Conservation (phyloP, 331 rosid genomes). For the Pyrus hybrid region DNA sequence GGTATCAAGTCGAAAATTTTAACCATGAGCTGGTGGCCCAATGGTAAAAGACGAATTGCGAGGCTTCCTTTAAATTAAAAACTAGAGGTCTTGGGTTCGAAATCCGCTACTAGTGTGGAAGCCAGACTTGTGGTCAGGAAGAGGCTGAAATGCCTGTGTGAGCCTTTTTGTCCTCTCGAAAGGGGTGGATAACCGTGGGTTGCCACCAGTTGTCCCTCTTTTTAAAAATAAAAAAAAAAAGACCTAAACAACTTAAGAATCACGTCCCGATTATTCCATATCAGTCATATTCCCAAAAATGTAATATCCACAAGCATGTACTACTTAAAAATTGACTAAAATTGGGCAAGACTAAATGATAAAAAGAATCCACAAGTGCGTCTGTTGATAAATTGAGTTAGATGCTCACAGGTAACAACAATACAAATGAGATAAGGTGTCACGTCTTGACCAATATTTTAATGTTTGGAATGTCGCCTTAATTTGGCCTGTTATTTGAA, state of each 20-base stretch:
- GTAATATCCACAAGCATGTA: not conserved
- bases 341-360: not conserved
- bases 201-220: too few relatives aligned
- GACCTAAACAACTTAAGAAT: too few relatives aligned
- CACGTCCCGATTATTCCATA: too few relatives aligned
- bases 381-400: not conserved
- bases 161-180: too few relatives aligned
- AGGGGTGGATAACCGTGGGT: too few relatives aligned
- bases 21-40: fast-evolving
- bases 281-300: not conserved
- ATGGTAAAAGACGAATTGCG: too few relatives aligned
- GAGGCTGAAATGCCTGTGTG: too few relatives aligned
- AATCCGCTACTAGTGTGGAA: too few relatives aligned
- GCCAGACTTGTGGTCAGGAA: too few relatives aligned
- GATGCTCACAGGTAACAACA: not conserved
- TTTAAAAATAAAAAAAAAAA: too few relatives aligned
- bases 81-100: too few relatives aligned
- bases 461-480: not conserved
- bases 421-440: constrained; percentile 1
- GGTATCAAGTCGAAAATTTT: not conserved
- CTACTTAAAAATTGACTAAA: not conserved
- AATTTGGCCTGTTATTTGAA: not conserved
- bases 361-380: not conserved
- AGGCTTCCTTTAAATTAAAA: too few relatives aligned
- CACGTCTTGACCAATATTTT: not conserved